phyloP scores from a whole-genome alignment of 257 asterid genomes.

The Solanum virginianum region DNA sequence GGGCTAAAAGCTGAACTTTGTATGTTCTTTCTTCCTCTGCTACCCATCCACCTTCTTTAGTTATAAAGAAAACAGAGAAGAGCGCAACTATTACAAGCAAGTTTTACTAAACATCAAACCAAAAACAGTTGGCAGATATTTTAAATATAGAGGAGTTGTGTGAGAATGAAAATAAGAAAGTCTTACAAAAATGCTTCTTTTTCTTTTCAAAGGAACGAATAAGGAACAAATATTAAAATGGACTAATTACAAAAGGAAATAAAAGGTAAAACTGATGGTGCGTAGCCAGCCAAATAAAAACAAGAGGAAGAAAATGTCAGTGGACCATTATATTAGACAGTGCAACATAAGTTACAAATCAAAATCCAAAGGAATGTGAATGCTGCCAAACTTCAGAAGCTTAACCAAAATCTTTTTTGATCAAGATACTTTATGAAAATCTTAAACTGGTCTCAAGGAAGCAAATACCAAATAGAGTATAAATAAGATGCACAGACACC shows the following conservation, averaged over 20 bases:
- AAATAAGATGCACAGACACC: not conserved
- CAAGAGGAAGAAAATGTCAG: not conserved
- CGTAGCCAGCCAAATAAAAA: not conserved
- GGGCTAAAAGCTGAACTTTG: not conserved
- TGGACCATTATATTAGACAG: not conserved
- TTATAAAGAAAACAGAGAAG: not conserved
- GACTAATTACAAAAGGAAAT: not conserved
- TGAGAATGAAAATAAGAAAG: not conserved
- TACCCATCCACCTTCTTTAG: not conserved
- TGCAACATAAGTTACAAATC: not conserved
- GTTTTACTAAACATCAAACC: not conserved
- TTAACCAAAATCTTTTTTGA: not conserved
- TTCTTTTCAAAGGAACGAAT: not conserved
- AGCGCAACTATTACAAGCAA: not conserved
- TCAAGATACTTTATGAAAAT: not conserved
- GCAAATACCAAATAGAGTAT: not conserved
- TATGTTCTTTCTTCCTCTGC: not conserved
- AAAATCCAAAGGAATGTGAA: not conserved
- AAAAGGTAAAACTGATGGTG: not conserved
- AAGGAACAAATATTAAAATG: not conserved
- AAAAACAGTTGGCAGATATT: not conserved
- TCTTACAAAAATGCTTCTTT: not conserved
- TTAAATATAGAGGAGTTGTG: not conserved
- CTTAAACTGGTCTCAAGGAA: not conserved
- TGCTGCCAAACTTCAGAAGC: not conserved